phyloP scores from a whole-genome alignment of 768 basidiomycete genomes.

The Boletus rubescentipes region DNA sequence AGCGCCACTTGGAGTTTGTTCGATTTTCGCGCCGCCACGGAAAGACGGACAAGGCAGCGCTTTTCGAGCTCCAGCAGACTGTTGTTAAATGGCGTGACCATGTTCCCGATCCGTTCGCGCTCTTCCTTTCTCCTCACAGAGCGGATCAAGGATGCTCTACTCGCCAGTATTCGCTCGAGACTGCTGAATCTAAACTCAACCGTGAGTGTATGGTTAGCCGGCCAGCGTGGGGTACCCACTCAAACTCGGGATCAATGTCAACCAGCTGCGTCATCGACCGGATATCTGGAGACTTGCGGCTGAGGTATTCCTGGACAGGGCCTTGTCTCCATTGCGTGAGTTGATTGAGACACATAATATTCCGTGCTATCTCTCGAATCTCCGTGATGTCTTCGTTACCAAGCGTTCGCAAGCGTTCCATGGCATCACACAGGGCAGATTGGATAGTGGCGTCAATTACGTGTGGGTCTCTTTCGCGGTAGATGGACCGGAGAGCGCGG shows the following conservation, averaged over 20 bases:
- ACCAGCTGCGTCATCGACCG: slow-evolving; percentile 44
- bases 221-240: slow-evolving; percentile 47
- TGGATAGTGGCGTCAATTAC: slow-evolving; percentile 50
- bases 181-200: slow-evolving; percentile 58
- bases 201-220: slow-evolving; percentile 6
- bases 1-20: slow-evolving; percentile 78
- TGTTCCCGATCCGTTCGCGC: slow-evolving; percentile 71
- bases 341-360: slow-evolving; percentile 81
- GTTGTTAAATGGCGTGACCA: slow-evolving; percentile 53
- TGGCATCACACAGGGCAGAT: slow-evolving; percentile 55
- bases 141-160: slow-evolving; percentile 77
- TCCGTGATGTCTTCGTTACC: slow-evolving; percentile 81
- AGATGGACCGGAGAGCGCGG: slow-evolving; percentile 73
- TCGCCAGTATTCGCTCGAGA: slow-evolving; percentile 77
- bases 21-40: slow-evolving; percentile 64
- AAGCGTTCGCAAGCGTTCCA: slow-evolving; percentile 59
- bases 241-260: slow-evolving; percentile 54
- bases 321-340: slow-evolving; percentile 59
- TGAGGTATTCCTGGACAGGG: slow-evolving; percentile 28
- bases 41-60: slow-evolving; percentile 67
- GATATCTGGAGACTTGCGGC: slow-evolving; percentile 33
- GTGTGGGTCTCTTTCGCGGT: slow-evolving; percentile 66
- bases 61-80: slow-evolving; percentile 62
- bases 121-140: slow-evolving; percentile 69
- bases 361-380: slow-evolving; percentile 64